A percentile compares a stretch with the other conserved stretches of the same genome.
These are phyloP conservation scores for Breviolum minutum DNA, from an alignment of 73 alveolate genomes.

Conservation along the genomic window DNA sequence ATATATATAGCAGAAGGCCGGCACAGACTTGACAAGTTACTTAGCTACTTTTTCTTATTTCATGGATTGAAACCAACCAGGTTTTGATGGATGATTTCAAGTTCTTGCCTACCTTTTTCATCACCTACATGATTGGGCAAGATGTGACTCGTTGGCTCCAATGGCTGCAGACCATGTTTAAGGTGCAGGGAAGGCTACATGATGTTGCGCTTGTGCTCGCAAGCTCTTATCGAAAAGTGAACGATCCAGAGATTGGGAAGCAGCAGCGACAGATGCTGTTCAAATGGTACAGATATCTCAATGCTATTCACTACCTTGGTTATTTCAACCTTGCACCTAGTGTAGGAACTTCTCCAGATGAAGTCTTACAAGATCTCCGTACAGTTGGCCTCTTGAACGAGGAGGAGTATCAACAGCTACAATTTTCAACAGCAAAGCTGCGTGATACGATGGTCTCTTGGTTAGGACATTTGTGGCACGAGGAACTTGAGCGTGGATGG, in stretches of 20 bases:
- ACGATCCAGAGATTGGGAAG: slow-evolving; percentile 49
- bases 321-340: slow-evolving; percentile 64
- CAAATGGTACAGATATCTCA: slow-evolving; percentile 77
- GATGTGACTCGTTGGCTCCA: slow-evolving; percentile 87
- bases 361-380: slow-evolving; percentile 41
- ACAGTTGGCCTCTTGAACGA: slow-evolving; percentile 31
- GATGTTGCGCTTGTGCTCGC: slow-evolving; percentile 52
- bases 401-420: slow-evolving; percentile 17
- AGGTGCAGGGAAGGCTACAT: slow-evolving; percentile 61
- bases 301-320: slow-evolving; percentile 71
- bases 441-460: slow-evolving; percentile 79
- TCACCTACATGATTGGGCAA: slow-evolving; percentile 80
- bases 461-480: slow-evolving; percentile 73
- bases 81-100: slow-evolving; percentile 60
- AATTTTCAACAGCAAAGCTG: slow-evolving; percentile 15
- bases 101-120: slow-evolving; percentile 68
- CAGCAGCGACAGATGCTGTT: slow-evolving; percentile 73
- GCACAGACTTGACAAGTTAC: no score
- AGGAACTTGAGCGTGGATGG: slow-evolving; percentile 85
- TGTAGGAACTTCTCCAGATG: slow-evolving; percentile 47
- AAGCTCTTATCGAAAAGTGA: slow-evolving; percentile 62
- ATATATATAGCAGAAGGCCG: no score
- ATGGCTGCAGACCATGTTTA: slow-evolving; percentile 78
- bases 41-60: no score
- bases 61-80: no score